These are phyloP conservation scores for Botryotinia narcissicola DNA, from an alignment of 2,329 filamentous ascomycete genomes.

Conservation along the genomic window DNA sequence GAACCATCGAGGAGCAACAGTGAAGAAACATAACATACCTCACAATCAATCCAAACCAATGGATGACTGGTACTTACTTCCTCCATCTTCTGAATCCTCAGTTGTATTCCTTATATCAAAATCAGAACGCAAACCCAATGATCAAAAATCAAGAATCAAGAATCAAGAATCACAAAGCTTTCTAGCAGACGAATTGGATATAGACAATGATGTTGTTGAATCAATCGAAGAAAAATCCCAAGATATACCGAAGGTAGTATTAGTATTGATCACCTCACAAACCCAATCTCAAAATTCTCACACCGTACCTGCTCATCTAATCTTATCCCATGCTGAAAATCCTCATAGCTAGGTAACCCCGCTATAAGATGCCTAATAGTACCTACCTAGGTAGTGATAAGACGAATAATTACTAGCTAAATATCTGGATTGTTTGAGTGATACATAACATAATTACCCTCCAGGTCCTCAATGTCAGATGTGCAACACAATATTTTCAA, in stretches of 20 bases:
- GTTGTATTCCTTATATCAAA: too few relatives aligned
- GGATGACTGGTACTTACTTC: constrained; percentile 20
- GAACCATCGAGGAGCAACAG: neutral
- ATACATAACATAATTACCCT: neutral
- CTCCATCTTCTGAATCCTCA: constrained; percentile 1
- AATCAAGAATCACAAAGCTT: neutral
- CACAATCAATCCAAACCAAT: constrained; percentile 24
- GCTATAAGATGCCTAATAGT: neutral
- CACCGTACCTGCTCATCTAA: constrained; percentile 3
- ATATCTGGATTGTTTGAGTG: neutral
- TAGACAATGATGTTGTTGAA: neutral
- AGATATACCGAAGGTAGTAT: neutral
- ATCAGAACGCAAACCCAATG: neutral
- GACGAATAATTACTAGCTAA: neutral
- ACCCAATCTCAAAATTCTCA: neutral
- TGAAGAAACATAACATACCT: constrained; percentile 6
- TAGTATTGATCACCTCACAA: neutral
- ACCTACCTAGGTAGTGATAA: neutral
- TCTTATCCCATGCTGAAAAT: neutral
- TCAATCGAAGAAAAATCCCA: neutral
- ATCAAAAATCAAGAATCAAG: too few relatives aligned
- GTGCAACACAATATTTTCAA: neutral
- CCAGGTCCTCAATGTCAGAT: neutral
- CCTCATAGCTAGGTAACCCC: neutral
- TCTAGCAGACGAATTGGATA: neutral